Base-by-base conservation (phyloP, 306 rosid species). In the Dalbergia cultrata region DNA sequence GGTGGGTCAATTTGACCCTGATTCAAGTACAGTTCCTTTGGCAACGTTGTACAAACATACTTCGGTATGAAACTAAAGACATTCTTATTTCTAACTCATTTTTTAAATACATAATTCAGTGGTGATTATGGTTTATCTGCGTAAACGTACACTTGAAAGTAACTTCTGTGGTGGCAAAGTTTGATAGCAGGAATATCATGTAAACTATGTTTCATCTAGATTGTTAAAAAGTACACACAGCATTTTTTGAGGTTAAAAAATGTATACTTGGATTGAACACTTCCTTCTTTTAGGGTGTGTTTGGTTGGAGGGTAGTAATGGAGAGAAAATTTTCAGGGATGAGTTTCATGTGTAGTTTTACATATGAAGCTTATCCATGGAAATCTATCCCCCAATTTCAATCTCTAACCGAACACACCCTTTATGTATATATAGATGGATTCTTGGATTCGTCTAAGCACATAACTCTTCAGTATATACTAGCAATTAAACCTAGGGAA, bases 41-140 rank as follows among this genome's bases (percentile, higher is more conserved):
- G 98, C 98, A 44, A 76, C 91, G 67, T 80, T 93, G 83, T 86
- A 64, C 85, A 86, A 86, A 70, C 76, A 88, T 33, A 21, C 77
- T 56, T 65, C 17, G 91, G 98, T 95, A 90, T 21, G 88, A 68
- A 77, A 21, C 41, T 72, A 6, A 39, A 22, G 69, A 43, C 76
- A 44, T 35, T 72, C 37, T 21, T 61, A 21, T 71, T 72, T 70
- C 47, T 57, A 49, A 74, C 14, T 54, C 26, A 26, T 67, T 56
- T 65, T 18, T 49, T 14, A 8, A 26, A 17, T 72, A 49, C 43
- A 37, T 50, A 74, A 74, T 74, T 34, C 79, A 45, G 11, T 74
- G 54, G 37, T 70, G 67, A 37, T 74, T 16, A n/a, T 81, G 74
- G 61, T 81, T 72, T 45, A 56, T 82, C 43, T 73, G 67, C 58